Evolutionary conservation across 106 monocot genomes (phyloP), one percentile per base, ranked within the genome.

Genomic region (Alisma plantagoaquatica): DNA sequence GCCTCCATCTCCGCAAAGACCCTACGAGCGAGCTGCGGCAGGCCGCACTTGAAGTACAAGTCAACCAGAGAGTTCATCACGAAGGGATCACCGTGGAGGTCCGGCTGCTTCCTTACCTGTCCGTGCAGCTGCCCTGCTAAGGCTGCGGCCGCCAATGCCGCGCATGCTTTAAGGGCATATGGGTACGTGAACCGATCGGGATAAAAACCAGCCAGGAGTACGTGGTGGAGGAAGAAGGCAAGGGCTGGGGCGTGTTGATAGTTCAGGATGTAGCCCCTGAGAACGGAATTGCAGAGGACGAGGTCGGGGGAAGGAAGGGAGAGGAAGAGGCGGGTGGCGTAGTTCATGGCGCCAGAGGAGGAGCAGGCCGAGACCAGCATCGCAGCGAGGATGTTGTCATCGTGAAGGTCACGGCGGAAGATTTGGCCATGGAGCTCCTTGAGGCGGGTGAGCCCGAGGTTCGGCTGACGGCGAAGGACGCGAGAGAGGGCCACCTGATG

Each of bases 181-280:
- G 84, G 75, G 53, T 56, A 75, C 26, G 79, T 79, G 64, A 68
- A 78, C 25, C 29, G 20, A 60, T 84, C 74, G 21, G 78, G 83
- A 20, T 17, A 23, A 52, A 75, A 29, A 25, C 51, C 51, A 1
- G 12, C 46, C 18, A 18, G n/a, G 26, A 66, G 59, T 18, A 70
- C 18, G 2, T 35, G 41, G 48, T 19, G 10, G 60, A 33, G 55
- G 61, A 44, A 70, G 65, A 65, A 70, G 14, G 48, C 29, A 56
- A 61, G 27, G 31, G 56, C 60, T 12, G 31, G 23, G 11, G 3
- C 2, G 43, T 41, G 60, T 33, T 27, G 38, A 29, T 62, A 59
- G 38, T 56, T 54, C 46, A 47, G 46, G 46, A 42, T 30, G 47
- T 29, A 60, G 17, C 19, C 60, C 31, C 51, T 76, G 29, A 70